Evolutionary conservation across 768 basidiomycete genomes (phyloP), one percentile per base, ranked within the genome.

Genomic region (Macrolepiota fuliginosa): DNA sequence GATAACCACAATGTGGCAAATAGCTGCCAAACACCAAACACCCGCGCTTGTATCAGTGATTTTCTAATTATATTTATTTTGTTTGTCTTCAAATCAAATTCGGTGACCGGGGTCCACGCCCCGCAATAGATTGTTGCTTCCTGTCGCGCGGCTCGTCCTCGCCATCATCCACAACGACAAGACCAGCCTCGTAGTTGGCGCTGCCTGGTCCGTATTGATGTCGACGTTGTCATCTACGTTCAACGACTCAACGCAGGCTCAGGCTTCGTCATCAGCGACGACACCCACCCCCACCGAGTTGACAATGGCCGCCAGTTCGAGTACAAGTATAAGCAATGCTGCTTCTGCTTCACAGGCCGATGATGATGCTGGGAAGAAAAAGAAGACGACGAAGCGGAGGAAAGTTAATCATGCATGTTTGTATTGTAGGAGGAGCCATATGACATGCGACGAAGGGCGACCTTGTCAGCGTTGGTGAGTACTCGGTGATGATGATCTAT

Each of bases 371-470:
- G 74, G 74, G 2, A 80, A 78, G 67, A 80, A 80, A 69, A 80
- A 82, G 73, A 83, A 83, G 67, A 74, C 76, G 17, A 68, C 84
- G 11, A 92, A 91, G 75, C 77, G 92, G 64, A 78, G 92, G 59
- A 95, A 95, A 72, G 92, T 93, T 62, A 93, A 93, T 72, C 93
- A 95, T 76, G 94, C 95, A 4, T 97, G 94, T 71, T 77, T 97
- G 46, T 97, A 96, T 73, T 97, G 94, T 75, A 82, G 94, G 71
- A 80, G 92, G 63, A 94, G 92, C 79, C 91, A 92, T 84, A 92
- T 94, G 91, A 92, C 90, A 7, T 93, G 92, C 77, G 92, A 93
- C 70, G 92, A 92, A 68, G 90, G 91, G 17, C 78, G 90, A 39
- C 95, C 95, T 15, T 97, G 96, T 73, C 91, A 94, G 68, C 86